Percentiles rank a stretch among this genome's conserved stretches.
phyloP scores from a whole-genome alignment of 2,329 filamentous ascomycete species.

The Periconia digitata region DNA sequence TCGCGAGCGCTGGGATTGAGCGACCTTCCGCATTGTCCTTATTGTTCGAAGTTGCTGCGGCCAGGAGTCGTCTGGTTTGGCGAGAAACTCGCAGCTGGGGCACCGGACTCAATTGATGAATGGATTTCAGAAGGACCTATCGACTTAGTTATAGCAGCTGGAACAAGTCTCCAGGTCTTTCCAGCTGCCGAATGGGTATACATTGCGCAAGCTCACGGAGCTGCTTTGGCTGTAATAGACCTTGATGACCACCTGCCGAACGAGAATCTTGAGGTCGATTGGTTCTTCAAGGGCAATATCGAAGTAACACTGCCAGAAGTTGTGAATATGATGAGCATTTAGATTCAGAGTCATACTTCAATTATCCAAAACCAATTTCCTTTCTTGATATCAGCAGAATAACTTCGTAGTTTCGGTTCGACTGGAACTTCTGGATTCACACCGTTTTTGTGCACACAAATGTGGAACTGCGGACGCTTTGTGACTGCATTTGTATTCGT shows the following conservation, averaged over 20 bases:
- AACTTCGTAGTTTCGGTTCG: too few species aligned
- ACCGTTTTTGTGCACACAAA: too few species aligned
- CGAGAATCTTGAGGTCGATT: constrained; percentile 1
- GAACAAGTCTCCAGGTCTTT: constrained; percentile 14
- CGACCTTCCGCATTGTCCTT: constrained; percentile 13
- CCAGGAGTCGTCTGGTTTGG: constrained; percentile 19
- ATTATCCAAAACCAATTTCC: too few species aligned
- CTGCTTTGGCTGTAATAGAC: constrained; percentile 12
- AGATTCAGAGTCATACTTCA: too few species aligned
- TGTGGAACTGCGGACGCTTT: too few species aligned
- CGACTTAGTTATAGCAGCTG: constrained; percentile 12
- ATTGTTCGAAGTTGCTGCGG: constrained; percentile 11
- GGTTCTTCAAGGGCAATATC: constrained; percentile 7
- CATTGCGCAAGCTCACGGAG: constrained; percentile 3
- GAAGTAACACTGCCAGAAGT: constrained; percentile 2
- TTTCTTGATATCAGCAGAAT: too few species aligned
- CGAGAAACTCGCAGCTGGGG: constrained; percentile 11
- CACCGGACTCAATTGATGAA: constrained; percentile 12
- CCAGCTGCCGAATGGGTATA: constrained; percentile 16
- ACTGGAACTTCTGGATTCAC: too few species aligned
- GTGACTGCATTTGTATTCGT: too few species aligned
- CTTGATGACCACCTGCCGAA: constrained; percentile 4
- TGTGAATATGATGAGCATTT: constrained; percentile 1
- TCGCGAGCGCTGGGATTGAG: constrained; percentile 1
- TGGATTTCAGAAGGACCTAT: constrained; percentile 7